Evolutionary conservation across 1,284 basidiomycete genomes (phyloP).

Genomic region (Boletus semigastroideus): DNA sequence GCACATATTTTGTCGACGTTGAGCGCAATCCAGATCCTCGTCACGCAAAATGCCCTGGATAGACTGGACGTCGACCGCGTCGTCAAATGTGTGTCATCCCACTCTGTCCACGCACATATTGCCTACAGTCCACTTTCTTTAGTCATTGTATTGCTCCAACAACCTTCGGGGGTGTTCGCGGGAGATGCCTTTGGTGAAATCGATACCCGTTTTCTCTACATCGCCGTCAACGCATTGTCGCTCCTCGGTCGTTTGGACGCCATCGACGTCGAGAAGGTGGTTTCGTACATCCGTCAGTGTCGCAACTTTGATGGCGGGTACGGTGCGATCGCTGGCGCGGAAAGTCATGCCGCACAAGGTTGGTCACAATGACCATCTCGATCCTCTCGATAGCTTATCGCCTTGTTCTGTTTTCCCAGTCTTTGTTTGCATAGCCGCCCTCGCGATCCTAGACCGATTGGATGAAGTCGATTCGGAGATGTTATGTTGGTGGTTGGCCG

Average conservation of each 20-base stretch:
- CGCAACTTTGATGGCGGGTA: too few relatives aligned
- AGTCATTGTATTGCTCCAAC: slow-evolving; percentile 85
- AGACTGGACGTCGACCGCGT: too few relatives aligned
- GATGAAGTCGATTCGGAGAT: too few relatives aligned
- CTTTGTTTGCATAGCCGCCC: slow-evolving; percentile 83
- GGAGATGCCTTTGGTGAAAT: too few relatives aligned
- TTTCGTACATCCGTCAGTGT: slow-evolving; percentile 30
- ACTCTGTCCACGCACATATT: too few relatives aligned
- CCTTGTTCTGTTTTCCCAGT: slow-evolving; percentile 46
- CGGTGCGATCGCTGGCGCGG: too few relatives aligned
- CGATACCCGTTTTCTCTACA: too few relatives aligned
- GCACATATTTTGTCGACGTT: slow-evolving; percentile 86
- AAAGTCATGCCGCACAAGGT: slow-evolving; percentile 79
- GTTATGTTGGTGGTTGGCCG: too few relatives aligned
- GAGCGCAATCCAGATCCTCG: slow-evolving; percentile 88
- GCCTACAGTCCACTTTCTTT: too few relatives aligned
- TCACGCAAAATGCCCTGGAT: slow-evolving; percentile 75
- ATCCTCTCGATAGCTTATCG: too few relatives aligned
- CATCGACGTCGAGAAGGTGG: slow-evolving; percentile 63
- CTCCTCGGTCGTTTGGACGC: slow-evolving; percentile 19
- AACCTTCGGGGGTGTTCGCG: slow-evolving; percentile 22
- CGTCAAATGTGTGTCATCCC: not conserved
- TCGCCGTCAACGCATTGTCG: too few relatives aligned
- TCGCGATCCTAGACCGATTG: slow-evolving; percentile 85
- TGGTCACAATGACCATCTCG: slow-evolving; percentile 20